Evolutionary conservation across 495 filamentous ascomycete genomes (phyloP), one percentile per base, ranked within the genome.

Genomic region (Penicillium nucicola): DNA sequence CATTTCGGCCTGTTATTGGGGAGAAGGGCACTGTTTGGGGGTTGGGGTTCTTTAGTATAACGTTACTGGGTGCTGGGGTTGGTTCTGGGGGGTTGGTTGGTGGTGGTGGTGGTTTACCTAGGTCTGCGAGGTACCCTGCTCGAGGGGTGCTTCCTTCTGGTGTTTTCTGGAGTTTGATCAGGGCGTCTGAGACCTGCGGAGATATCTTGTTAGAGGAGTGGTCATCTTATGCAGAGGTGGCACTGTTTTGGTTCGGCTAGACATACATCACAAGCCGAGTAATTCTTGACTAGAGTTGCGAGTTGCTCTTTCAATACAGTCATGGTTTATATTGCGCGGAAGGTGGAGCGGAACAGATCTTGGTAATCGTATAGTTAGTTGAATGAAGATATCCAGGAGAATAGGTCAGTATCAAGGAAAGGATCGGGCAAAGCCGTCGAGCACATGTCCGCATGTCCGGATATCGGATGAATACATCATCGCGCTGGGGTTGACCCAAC

Each of bases 71-170:
- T n/a, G n/a, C n/a, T n/a, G n/a, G n/a, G n/a, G 20, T 5, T 22
- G 20, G 20, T 10, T 35, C 32, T 25, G 23, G 35, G 31, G 19
- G 19, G 25, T 31, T 30, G 1, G 14, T 19, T 19, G 14, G 10
- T 6, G 23, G 15, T 22, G 8, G 9, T 17, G 5, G 15, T 34
- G 18, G 48, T 65, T 51, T 63, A 84, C 82, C 53, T 30, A 89
- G 69, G 59, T 87, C 84, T 23, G 76, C 67, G n/a, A 88, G 68
- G 55, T 78, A 77, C 18, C 85, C 84, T 3, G 81, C 82, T 55
- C 77, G 58, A 38, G 64, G 45, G 30, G 58, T 43, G 12, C 46
- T 48, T 10, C 71, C 72, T 28, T 55, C 42, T 6, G 63, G 69
- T 1, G 72, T 68, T 18, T 79, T 76, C 41, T 83, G 77, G 19